These are phyloP conservation scores for Podila horticola DNA, from an alignment of 192 early-diverging fungal genomes.

Conservation along the genomic window DNA sequence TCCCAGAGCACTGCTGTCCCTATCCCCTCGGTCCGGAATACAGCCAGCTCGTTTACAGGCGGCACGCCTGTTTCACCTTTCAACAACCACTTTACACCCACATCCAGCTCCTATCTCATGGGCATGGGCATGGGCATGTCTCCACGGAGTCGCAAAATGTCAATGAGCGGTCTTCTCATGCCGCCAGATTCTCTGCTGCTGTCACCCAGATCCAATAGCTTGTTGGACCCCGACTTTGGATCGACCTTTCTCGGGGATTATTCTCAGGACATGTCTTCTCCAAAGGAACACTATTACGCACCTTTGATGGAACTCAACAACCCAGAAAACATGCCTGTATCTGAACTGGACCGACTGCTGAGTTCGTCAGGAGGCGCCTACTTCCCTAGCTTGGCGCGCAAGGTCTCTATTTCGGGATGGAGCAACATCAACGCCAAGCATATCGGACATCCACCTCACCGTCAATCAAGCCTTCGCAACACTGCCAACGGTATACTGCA, in stretches of 20 bases:
- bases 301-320: constrained; percentile 69
- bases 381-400: constrained; percentile 46
- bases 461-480: constrained; percentile 40
- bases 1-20: constrained; percentile 39
- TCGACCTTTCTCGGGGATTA: constrained; percentile 30
- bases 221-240: constrained; percentile 42
- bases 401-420: constrained; percentile 50
- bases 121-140: constrained; percentile 36
- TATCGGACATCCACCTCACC: constrained; percentile 32
- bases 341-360: constrained; percentile 68
- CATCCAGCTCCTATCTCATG: constrained; percentile 35
- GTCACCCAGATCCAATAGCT: constrained; percentile 39
- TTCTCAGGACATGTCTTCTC: constrained; percentile 27
- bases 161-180: constrained; percentile 46
- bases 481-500: constrained; percentile 44
- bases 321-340: constrained; percentile 70
- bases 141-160: constrained; percentile 49
- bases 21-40: constrained; percentile 31
- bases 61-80: constrained; percentile 42
- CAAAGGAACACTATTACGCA: constrained; percentile 37
- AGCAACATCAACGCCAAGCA: constrained; percentile 43
- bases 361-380: constrained; percentile 48
- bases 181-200: constrained; percentile 40
- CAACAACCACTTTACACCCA: constrained; percentile 33
- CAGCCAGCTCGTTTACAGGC: constrained; percentile 20